Evolutionary conservation across 768 basidiomycete genomes (phyloP), one percentile per base, ranked within the genome.

Genomic region (Tulasnella sp.): DNA sequence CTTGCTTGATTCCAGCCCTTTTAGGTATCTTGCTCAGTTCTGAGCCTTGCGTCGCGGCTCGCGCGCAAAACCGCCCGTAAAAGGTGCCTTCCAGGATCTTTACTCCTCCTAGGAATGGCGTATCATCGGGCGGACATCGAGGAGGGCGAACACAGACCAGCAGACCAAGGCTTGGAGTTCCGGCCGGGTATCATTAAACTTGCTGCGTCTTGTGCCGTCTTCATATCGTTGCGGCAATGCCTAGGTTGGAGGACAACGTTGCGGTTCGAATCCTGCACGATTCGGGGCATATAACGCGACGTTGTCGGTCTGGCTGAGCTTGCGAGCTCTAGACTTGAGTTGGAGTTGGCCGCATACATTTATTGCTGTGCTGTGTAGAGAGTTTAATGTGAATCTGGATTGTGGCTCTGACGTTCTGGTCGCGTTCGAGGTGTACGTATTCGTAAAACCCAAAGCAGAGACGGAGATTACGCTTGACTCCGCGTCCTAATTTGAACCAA

Each of bases 51-150:
- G 23, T 51, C 42, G 35, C 26, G n/a, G 18, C 20, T 48, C 46
- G 46, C 46, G 46, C 46, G 42, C 42, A 46, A 29, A 37, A n/a
- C 57, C 77, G 77, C 77, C 69, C 44, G 77, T 77, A 77, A 20
- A 77, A 77, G 77, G 77, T 77, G 77, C 77, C 77, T 42, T 77
- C 77, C 70, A 44, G 77, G 77, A 46, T 32, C 35, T n/a, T 32
- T 72, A 26, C 44, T 51, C 26, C 42, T 48, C 77, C 77, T 44
- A 70, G 55, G 71, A 57, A 71, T 55, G 77, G 77, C 44, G 77
- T 77, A 77, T 77, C 77, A 48, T 77, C 77, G 44, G 69, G 77
- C 77, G 69, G 39, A 77, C 37, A 77, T 70, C 29, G 67, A 61
- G 61, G 61, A 67, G 61, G 61, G 61, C 61, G 61, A 67, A 67